Conservation (phyloP, 331 rosid genomes). For the Rhamnella rubrinervis region DNA sequence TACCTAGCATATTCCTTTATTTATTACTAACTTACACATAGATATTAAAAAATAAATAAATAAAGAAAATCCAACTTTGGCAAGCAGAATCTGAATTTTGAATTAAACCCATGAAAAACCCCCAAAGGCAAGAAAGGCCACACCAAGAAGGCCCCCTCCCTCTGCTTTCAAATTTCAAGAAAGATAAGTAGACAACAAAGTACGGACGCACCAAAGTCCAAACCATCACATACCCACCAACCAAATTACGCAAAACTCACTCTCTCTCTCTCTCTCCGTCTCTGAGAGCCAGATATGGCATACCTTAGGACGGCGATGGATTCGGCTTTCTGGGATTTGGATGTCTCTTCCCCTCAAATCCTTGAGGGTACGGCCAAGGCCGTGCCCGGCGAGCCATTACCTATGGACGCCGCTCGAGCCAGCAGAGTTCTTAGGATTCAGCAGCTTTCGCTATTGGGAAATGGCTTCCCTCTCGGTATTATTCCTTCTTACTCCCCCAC, state of each 20-base stretch:
- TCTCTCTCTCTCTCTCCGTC: neutral
- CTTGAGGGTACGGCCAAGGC: slow-evolving; percentile 62
- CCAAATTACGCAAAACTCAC: no score
- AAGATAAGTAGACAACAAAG: neutral
- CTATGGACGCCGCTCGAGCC: slow-evolving; percentile 63
- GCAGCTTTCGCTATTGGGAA: slow-evolving; percentile 51
- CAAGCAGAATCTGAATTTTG: no score
- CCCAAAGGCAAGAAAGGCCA: no score
- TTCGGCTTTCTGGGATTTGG: slow-evolving; percentile 72
- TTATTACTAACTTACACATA: no score
- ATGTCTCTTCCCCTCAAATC: slow-evolving; percentile 62
- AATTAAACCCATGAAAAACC: no score
- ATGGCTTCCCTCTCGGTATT: slow-evolving; percentile 48
- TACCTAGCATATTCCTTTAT: no score
- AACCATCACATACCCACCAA: no score
- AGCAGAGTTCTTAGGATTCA: slow-evolving; percentile 61
- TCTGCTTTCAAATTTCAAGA: slow-evolving; percentile 2
- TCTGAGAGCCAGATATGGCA: slow-evolving; percentile 49
- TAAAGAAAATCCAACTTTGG: no score
- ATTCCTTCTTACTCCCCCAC: slow-evolving; percentile 68
- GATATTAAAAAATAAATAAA: no score
- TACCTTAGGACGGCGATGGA: slow-evolving; percentile 79
- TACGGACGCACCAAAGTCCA: no score
- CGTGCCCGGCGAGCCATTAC: slow-evolving; percentile 73
- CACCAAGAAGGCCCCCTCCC: neutral